phyloP scores from a whole-genome alignment of 805 yeast genomes.

The Wickerhamiella shivajii region DNA sequence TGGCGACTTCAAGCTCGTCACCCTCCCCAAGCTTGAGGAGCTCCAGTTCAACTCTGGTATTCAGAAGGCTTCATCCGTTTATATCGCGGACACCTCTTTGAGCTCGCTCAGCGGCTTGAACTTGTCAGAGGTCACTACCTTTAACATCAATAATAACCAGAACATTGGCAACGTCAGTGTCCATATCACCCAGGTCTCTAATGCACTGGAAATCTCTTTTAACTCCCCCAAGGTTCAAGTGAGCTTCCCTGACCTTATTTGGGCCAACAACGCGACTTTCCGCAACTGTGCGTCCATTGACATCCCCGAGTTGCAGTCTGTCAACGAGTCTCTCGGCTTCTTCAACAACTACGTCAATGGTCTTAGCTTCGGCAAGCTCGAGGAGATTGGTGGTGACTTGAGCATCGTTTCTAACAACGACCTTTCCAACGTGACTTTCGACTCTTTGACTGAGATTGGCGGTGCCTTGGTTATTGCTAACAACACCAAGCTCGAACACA shows the following conservation, averaged over 20 bases:
- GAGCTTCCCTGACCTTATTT: constrained; percentile 36
- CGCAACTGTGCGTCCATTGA: constrained; percentile 65
- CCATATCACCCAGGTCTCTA: constrained; percentile 58
- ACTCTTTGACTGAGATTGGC: constrained; percentile 56
- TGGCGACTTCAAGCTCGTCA: constrained; percentile 64
- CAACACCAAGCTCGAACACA: constrained; percentile 54
- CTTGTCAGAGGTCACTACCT: constrained; percentile 24
- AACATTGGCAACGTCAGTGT: constrained; percentile 51
- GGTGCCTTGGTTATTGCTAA: constrained; percentile 89
- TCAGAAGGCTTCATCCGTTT: constrained; percentile 54
- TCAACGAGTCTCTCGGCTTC: constrained; percentile 75
- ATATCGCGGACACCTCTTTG: constrained; percentile 31
- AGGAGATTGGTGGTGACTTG: constrained; percentile 65
- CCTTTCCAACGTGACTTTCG: constrained; percentile 53
- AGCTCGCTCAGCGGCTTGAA: constrained; percentile 28
- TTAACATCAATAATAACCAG: constrained; percentile 79
- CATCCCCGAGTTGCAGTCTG: constrained; percentile 47
- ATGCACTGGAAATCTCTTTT: constrained; percentile 62
- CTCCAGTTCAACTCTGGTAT: constrained; percentile 60
- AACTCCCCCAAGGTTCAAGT: constrained; percentile 68
- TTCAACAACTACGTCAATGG: constrained; percentile 46
- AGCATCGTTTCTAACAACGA: constrained; percentile 60
- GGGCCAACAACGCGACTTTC: constrained; percentile 84
- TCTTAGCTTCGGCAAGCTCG: constrained; percentile 32
- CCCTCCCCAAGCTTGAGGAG: constrained; percentile 68